Base-by-base conservation (phyloP, 2,329 filamentous ascomycete genomes). In the Phyllosticta citrichinensis region DNA sequence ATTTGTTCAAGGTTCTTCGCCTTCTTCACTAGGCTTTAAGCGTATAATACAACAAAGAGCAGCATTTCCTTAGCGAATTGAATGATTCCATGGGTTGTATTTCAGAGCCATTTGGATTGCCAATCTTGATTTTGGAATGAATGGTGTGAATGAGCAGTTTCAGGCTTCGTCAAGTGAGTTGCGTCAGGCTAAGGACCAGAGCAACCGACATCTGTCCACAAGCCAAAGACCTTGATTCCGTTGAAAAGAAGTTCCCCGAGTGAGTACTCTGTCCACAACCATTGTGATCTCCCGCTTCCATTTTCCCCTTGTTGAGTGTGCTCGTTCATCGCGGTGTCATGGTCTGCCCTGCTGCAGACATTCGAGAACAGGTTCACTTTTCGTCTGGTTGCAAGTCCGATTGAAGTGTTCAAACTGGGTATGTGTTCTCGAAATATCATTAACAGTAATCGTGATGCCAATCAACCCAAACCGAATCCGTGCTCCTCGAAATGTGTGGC, bases 1-100 rank as follows among this genome's bases (percentile, higher is more conserved):
- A 99, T 78, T 76, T 99, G 69, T 81, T 97, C 73, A 97, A 96
- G 81, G 89, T 95, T 47, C 70, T 97, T 50, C 60, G 56, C 25
- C 50, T 53, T 8, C 11, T 56, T 14, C 59, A 52, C 40, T 61
- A 61, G 19, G 14, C 9, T 17, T n/a, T 14, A 5, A 6, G 17
- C 24, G 24, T 30, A 33, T 53, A 22, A 30, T 5, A 5, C 40
- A 50, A 55, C 5, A 27, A 50, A 60, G 51, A 30, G 22, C 20
- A n/a, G 40, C 40, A 47, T 47, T n/a, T 47, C 40, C 40, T 47
- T 47, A n/a, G 40, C 40, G 40, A 47, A 47, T 47, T 47, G 40
- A 47, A n/a, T n/a, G 40, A n/a, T n/a, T n/a, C 6, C n/a, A 47
- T 47, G 40, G 40, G 12, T 1, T n/a, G n/a, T 14, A n/a, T n/a